phyloP scores from a whole-genome alignment of 2,329 filamentous ascomycete genomes.

The Pseudogymnoascus sp. region DNA sequence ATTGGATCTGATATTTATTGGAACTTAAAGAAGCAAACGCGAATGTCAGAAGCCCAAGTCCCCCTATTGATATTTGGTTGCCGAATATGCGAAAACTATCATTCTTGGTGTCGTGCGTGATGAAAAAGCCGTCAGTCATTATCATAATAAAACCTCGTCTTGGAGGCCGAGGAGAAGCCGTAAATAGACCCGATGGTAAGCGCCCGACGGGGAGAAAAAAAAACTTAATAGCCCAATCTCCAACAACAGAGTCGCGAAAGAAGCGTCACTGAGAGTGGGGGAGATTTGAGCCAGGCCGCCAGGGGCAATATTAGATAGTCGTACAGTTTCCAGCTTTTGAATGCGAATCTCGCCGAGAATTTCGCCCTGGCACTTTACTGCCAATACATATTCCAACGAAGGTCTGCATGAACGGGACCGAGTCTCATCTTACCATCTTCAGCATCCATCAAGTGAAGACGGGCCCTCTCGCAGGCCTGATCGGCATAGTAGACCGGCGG shows the following conservation, averaged over 20 bases:
- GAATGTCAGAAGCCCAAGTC: neutral
- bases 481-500: conserved; percentile 97
- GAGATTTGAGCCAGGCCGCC: neutral
- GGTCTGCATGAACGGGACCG: neutral
- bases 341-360: neutral
- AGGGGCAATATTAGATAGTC: neutral
- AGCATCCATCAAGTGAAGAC: conserved; percentile 45
- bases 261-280: neutral
- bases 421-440: neutral
- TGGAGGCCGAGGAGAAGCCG: neutral
- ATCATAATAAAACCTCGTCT: neutral
- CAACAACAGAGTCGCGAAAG: neutral
- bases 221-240: neutral
- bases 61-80: neutral
- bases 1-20: neutral
- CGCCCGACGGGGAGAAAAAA: neutral
- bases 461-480: conserved; percentile 75
- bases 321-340: neutral
- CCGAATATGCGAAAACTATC: conserved; percentile 1
- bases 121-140: neutral
- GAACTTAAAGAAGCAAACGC: neutral
- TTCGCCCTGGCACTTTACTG: neutral
- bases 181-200: neutral
- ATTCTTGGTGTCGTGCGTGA: neutral
- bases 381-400: conserved; percentile 12